Evolutionary conservation across 805 yeast genomes (phyloP).

Genomic region (Zygosaccharomyces bisporus): DNA sequence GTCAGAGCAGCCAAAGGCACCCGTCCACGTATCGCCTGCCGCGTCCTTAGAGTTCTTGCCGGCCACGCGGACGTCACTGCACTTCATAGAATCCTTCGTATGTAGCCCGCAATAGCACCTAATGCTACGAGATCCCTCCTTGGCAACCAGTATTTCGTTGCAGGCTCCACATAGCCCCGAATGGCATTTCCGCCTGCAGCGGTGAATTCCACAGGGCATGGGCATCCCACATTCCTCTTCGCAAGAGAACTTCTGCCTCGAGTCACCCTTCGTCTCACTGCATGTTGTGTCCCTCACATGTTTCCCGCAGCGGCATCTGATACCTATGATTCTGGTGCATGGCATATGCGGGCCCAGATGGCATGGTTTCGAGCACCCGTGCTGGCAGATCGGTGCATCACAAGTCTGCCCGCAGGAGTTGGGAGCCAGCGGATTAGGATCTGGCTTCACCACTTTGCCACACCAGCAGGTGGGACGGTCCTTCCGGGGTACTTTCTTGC

Average conservation of each 20-base stretch:
- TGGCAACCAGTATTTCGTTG: constrained; percentile 38
- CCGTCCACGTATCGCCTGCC: constrained; percentile 44
- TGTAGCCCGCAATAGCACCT: constrained; percentile 76
- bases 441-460: constrained; percentile 70
- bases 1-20: constrained; percentile 47
- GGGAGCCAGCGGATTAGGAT: constrained; percentile 54
- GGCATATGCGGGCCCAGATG: constrained; percentile 87
- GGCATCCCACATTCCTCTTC: constrained; percentile 53
- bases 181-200: constrained; percentile 64
- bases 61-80: constrained; percentile 42
- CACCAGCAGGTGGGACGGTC: constrained; percentile 69
- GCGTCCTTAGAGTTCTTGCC: constrained; percentile 35
- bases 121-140: constrained; percentile 26
- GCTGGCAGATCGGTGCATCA: constrained; percentile 59
- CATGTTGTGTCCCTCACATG: constrained; percentile 65
- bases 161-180: constrained; percentile 81
- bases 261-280: constrained; percentile 61
- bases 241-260: constrained; percentile 51
- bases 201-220: constrained; percentile 70
- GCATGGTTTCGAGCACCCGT: constrained; percentile 69
- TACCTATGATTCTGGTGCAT: constrained; percentile 70
- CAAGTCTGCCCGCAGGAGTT: constrained; percentile 91
- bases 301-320: constrained; percentile 73
- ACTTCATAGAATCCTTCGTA: constrained; percentile 35
- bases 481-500: constrained; percentile 54